Evolutionary conservation across 768 basidiomycete species (phyloP), one percentile per base, ranked within the genome.

Genomic region (Calvatia gigantea): DNA sequence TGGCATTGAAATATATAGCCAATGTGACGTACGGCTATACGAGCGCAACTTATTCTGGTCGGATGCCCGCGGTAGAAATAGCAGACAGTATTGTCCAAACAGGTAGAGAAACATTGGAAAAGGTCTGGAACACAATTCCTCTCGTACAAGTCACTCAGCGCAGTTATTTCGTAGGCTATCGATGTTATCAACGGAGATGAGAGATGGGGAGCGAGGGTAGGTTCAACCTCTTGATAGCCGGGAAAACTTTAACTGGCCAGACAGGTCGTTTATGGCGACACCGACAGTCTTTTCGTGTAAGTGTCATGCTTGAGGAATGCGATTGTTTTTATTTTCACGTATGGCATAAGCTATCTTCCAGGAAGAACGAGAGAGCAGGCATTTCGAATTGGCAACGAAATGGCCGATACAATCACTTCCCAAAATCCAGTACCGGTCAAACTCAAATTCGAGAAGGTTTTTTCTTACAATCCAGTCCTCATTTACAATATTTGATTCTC

Each of bases 21-120:
- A 94, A 98, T 65, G 89, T 91, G 37, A 98, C 93, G 0, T 98
- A 99, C 63, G 96, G 97, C 0, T 98, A 99, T 66, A 98, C 96
- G 0, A 81, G 89, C 57, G 97, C 97, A 2, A 89, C 90, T 1
- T 97, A 86, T 65, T 98, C 95, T 14, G 97, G 97, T 2, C 79
- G 97, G 45, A 98, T 99, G 97, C 97, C 97, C 21, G 93, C 91
- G 8, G 95, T 98, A 17, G 95, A 98, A 68, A 93, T 99, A 37
- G 97, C 97, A 0, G 97, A 99, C 64, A 93, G 93, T 54, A 98
- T 98, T 62, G 96, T 99, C 0, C 94, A 98, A 72, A 95, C 85
- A 39, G 96, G 97, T 4, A 79, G 97, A 37, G 95, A 98, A 71
- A 98, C 93, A 0, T 74, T 98, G 19, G 96, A 98, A 70, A 92